These are phyloP conservation scores for Russula ochroleuca DNA, from an alignment of 768 basidiomycete genomes.

Conservation along the genomic window DNA sequence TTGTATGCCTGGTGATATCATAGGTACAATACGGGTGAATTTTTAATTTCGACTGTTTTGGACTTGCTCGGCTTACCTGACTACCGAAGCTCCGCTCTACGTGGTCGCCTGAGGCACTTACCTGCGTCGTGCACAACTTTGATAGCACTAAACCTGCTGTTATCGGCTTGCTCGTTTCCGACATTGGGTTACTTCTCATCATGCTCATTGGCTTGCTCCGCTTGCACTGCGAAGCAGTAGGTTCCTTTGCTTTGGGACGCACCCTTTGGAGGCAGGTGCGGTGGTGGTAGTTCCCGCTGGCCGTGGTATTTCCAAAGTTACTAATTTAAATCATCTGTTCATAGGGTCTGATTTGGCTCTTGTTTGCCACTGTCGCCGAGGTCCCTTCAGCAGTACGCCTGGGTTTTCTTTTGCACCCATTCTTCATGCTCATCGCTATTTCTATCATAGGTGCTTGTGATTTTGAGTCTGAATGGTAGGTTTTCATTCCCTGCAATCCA, in stretches of 20 bases:
- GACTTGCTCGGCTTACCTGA: not conserved
- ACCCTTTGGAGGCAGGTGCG: slow-evolving; percentile 13
- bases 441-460: not conserved
- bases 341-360: slow-evolving; percentile 13
- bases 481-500: not conserved
- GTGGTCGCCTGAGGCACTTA: not conserved
- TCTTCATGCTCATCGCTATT: not conserved
- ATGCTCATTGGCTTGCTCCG: not conserved
- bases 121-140: not conserved
- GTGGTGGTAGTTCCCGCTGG: not conserved
- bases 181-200: not conserved
- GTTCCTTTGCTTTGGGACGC: not conserved
- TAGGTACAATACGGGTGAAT: not conserved
- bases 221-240: not conserved
- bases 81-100: not conserved
- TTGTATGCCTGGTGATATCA: too few relatives aligned
- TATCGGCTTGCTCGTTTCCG: not conserved
- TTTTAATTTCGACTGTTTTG: too few relatives aligned
- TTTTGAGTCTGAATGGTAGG: slow-evolving; percentile 9
- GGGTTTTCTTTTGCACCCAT: not conserved
- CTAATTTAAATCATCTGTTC: not conserved
- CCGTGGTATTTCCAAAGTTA: too few relatives aligned
- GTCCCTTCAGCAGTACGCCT: not conserved
- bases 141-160: not conserved
- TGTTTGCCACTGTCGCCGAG: not conserved